Conservation (phyloP, 306 rosid species). For the Sesbania bispinosa region DNA sequence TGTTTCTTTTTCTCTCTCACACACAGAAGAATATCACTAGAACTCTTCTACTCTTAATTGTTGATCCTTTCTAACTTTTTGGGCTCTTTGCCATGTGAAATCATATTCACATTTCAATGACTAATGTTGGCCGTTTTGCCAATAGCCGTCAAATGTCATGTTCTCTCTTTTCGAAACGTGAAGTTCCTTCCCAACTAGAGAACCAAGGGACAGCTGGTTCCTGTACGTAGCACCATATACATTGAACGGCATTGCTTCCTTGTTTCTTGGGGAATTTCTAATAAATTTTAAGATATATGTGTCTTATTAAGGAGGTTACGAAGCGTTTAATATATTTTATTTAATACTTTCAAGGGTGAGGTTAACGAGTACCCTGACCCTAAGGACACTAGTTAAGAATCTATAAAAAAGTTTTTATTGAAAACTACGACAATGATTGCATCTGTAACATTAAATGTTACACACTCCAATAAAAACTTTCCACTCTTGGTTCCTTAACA, state of each 20-base stretch:
- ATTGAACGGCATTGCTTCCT: conserved; percentile 18
- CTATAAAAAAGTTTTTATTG: no score
- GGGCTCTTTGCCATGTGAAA: conserved; percentile 4
- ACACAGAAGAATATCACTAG: not conserved
- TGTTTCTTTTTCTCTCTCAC: not conserved
- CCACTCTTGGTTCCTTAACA: no score
- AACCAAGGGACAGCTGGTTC: not conserved
- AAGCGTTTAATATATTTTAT: no score
- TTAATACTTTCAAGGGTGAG: no score
- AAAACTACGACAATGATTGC: no score
- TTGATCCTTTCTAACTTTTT: not conserved
- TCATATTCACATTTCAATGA: not conserved
- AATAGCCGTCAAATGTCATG: not conserved
- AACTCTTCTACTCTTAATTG: not conserved
- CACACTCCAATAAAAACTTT: no score
- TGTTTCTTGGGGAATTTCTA: no score
- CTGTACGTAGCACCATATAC: conserved; percentile 8
- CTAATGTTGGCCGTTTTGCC: not conserved
- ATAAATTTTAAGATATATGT: no score
- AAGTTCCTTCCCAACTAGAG: not conserved
- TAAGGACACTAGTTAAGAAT: no score
- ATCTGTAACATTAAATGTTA: no score
- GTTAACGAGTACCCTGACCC: no score
- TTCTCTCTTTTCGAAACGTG: not conserved
- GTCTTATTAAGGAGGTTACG: no score